Conservation (phyloP, 2,329 filamentous ascomycete genomes). For the Cladosporium sp. region DNA sequence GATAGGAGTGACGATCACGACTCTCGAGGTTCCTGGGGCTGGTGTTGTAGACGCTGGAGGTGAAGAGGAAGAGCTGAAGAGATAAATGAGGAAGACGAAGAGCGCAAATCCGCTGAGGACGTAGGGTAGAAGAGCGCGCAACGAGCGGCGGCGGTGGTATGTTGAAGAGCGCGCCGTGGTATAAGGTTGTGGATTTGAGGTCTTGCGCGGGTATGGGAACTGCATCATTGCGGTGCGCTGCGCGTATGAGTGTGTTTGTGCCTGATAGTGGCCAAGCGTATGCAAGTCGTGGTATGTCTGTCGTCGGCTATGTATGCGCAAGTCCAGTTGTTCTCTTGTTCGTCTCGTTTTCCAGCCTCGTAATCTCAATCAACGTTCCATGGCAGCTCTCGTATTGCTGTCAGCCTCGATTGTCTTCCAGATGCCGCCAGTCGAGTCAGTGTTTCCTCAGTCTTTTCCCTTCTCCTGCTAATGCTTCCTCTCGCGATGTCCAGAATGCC, state of each 20-base stretch:
- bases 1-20: slow-evolving; percentile 81
- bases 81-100: slow-evolving; percentile 31
- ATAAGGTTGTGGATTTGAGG: slow-evolving; percentile 71
- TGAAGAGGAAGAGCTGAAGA: slow-evolving; percentile 23
- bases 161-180: slow-evolving; percentile 51
- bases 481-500: no score
- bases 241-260: slow-evolving; percentile 9
- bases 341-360: slow-evolving; percentile 1
- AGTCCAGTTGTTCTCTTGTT: not conserved
- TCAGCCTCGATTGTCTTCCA: not conserved
- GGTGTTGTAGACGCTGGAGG: slow-evolving; percentile 17
- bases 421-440: not conserved
- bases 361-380: slow-evolving; percentile 9
- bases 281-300: not conserved
- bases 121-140: slow-evolving; percentile 40
- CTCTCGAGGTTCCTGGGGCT: slow-evolving; percentile 44
- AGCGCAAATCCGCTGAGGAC: slow-evolving; percentile 33
- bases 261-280: not conserved
- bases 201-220: slow-evolving; percentile 82
- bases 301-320: no score
- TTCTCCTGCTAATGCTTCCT: not conserved
- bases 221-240: slow-evolving; percentile 64
- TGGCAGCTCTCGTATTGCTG: slow-evolving; percentile 2
- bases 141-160: slow-evolving; percentile 21
- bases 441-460: not conserved